Evolutionary conservation across 805 yeast species (phyloP).

Genomic region (Lachancea meyersii): DNA sequence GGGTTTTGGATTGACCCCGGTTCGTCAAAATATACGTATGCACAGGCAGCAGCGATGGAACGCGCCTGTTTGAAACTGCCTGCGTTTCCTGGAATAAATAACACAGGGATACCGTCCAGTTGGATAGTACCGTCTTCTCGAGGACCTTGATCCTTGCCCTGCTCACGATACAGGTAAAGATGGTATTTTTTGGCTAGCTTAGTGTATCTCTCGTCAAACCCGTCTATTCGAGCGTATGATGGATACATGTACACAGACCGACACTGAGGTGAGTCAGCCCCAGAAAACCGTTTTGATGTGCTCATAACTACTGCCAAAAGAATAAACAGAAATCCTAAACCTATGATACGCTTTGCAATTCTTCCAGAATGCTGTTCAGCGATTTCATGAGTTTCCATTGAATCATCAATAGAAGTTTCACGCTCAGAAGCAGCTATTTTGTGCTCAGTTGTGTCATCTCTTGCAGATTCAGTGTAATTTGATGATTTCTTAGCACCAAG

Average conservation of each 20-base stretch:
- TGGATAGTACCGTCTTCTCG: constrained; percentile 32
- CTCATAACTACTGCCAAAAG: constrained; percentile 11
- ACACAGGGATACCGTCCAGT: constrained; percentile 72
- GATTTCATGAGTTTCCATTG: too few relatives aligned
- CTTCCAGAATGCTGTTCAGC: too few relatives aligned
- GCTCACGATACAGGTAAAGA: constrained; percentile 82
- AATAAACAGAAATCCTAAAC: constrained; percentile 17
- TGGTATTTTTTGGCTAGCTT: constrained; percentile 58
- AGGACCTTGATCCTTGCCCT: constrained; percentile 57
- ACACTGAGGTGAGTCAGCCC: constrained; percentile 52
- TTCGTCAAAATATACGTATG: constrained; percentile 45
- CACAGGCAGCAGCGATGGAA: constrained; percentile 80
- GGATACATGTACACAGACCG: constrained; percentile 75
- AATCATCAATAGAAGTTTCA: too few relatives aligned
- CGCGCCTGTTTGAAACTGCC: constrained; percentile 88
- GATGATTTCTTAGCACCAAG: neutral
- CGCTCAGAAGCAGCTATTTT: too few relatives aligned
- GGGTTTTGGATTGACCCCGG: constrained; percentile 21
- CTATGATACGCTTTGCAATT: neutral
- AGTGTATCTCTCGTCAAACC: constrained; percentile 72
- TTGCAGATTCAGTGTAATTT: neutral
- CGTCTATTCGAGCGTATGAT: constrained; percentile 66
- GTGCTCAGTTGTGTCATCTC: neutral
- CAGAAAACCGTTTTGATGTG: constrained; percentile 26
- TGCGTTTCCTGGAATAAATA: constrained; percentile 96